Base-by-base conservation (phyloP, 306 rosid species). In the Boehmeria nivea region DNA sequence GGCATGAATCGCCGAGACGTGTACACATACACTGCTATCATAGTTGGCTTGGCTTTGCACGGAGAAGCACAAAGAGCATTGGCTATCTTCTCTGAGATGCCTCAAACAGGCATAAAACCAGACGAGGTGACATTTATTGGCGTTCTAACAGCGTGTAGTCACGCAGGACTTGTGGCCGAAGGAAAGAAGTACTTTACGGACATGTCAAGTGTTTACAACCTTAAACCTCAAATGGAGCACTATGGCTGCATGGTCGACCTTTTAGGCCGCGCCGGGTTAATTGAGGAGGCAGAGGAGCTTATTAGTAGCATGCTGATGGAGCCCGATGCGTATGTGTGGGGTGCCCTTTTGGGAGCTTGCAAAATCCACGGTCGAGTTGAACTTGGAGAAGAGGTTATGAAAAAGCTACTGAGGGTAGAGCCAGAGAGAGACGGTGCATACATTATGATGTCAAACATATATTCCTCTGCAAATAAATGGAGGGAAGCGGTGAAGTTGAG, bases 201-300 rank as follows among this genome's bases (percentile, higher is more conserved):
- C 17, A 71, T 76, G 77, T 63, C 57, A 54, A 23, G 33, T 25
- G 62, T 39, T 58, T 63, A 76, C 37, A 59, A 42, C 22, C 67
- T 76, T 19, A 63, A 43, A 34, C 71, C 72, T 62, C 71, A 48
- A 36, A 44, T 42, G 1, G 77, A 76, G 57, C 81, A 76, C 53
- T 76, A 67, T 25, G 74, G 81, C 40, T 76, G 81, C 77, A 76
- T 71, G 68, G 70, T 76, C n/a, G 77, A 71, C 68, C 81, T 76
- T 34, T 45, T 76, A 39, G 81, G 81, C n/a, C 72, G 65, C 17
- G 71, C 77, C 0, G 77, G 74, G 47, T 53, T 66, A 9, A 51
- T 76, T 4, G 27, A 59, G 13, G 74, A 71, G 64, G 77, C 74
- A 4, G 61, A 62, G 44, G 64, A 76, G 48, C 59, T 71, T 38